phyloP scores from a whole-genome alignment of 1,139 yeast genomes.

The Geotrichum europaeum region DNA sequence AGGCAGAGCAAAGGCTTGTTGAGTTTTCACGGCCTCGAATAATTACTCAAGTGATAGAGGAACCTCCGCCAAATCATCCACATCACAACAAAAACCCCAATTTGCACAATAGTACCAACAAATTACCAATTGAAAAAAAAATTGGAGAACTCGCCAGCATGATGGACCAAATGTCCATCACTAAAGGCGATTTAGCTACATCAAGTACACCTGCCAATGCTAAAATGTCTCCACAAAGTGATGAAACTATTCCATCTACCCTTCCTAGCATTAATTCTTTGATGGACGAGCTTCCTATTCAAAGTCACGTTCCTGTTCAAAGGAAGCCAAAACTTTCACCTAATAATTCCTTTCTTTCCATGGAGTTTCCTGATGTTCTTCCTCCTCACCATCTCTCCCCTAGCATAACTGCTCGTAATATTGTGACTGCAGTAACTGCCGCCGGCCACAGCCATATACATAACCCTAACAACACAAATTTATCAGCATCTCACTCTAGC shows the following conservation, averaged over 20 bases:
- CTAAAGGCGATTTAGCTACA: neutral
- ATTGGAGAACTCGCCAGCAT: neutral
- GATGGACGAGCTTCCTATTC: slow-evolving; percentile 5
- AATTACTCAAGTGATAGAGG: neutral
- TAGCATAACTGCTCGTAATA: slow-evolving; percentile 4
- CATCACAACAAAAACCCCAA: neutral
- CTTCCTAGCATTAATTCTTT: slow-evolving; percentile 5
- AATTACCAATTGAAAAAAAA: neutral
- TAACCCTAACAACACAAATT: neutral
- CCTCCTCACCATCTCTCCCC: slow-evolving; percentile 7
- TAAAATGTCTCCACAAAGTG: neutral
- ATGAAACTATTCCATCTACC: neutral
- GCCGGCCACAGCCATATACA: neutral
- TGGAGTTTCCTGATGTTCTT: neutral
- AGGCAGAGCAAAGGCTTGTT: slow-evolving; percentile 21
- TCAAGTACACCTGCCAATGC: neutral
- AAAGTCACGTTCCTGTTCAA: neutral
- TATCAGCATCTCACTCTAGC: neutral
- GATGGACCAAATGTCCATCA: neutral
- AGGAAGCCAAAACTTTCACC: neutral
- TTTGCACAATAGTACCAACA: neutral
- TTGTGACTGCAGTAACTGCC: slow-evolving; percentile 11
- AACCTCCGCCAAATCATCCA: neutral
- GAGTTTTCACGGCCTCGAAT: slow-evolving; percentile 12
- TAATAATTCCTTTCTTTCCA: neutral